phyloP scores from a whole-genome alignment of 2,329 filamentous ascomycete genomes.

The Teratosphaeriaceae sp. region DNA sequence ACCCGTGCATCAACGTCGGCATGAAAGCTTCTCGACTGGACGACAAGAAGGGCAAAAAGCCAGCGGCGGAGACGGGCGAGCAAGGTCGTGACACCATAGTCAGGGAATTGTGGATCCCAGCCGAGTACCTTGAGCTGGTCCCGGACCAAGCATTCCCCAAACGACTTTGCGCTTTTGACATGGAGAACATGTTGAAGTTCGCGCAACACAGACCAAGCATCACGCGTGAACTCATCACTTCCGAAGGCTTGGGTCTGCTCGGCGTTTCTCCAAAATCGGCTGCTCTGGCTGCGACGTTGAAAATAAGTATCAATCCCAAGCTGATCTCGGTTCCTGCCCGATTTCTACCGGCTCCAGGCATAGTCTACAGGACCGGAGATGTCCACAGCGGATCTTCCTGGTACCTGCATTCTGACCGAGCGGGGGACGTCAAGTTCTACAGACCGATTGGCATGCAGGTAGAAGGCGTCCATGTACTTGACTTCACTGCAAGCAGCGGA shows the following conservation, averaged over 20 bases:
- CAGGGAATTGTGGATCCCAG: conserved; percentile 3
- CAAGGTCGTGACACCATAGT: background rate
- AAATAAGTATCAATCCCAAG: no score
- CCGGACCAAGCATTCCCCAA: conserved; percentile 4
- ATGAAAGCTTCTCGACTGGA: background rate
- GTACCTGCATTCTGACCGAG: no score
- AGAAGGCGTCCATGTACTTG: no score
- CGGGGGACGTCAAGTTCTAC: no score
- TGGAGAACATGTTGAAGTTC: conserved; percentile 1
- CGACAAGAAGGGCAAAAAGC: background rate
- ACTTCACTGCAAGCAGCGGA: no score
- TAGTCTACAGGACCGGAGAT: no score
- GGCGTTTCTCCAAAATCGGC: background rate
- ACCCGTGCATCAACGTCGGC: conserved; percentile 5
- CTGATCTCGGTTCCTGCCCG: no score
- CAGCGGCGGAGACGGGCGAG: background rate
- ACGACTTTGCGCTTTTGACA: conserved; percentile 1
- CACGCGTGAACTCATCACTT: background rate
- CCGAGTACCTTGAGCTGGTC: conserved; percentile 1
- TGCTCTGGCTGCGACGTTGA: no score
- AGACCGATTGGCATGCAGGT: no score
- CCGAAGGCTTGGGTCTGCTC: background rate
- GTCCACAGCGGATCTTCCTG: no score
- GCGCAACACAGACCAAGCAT: background rate
- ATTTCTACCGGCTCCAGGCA: no score